These are phyloP conservation scores for Clohesyomyces aquaticus DNA, from an alignment of 495 filamentous ascomycete genomes.

Conservation along the genomic window DNA sequence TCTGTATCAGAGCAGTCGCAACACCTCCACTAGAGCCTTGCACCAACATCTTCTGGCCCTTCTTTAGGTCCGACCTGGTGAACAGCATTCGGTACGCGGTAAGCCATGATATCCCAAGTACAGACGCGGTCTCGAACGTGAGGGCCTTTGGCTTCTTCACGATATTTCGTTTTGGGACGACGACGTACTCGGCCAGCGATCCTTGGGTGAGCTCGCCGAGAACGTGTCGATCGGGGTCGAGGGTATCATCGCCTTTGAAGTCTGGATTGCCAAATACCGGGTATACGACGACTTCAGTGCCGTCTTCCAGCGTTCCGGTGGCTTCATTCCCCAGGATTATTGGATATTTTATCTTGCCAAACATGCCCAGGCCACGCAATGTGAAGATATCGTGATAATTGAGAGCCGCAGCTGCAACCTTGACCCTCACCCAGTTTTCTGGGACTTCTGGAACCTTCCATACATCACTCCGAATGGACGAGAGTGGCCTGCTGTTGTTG, in stretches of 20 bases:
- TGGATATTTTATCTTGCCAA: conserved; percentile 33
- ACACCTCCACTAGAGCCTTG: conserved; percentile 44
- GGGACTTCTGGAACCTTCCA: conserved; percentile 30
- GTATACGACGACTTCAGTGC: conserved; percentile 36
- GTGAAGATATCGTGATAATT: conserved; percentile 42
- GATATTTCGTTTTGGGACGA: conserved; percentile 23
- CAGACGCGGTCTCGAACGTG: conserved; percentile 25
- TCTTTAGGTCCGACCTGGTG: conserved; percentile 36
- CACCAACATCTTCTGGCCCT: conserved; percentile 42
- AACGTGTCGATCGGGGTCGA: conserved; percentile 43
- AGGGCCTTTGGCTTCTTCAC: conserved; percentile 26
- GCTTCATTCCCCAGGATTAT: conserved; percentile 43
- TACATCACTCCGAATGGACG: conserved; percentile 29
- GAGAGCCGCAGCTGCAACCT: conserved; percentile 37
- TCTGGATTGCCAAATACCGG: conserved; percentile 39
- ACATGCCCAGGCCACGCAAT: conserved; percentile 35
- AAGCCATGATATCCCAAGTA: conserved; percentile 44
- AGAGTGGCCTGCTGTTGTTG: conserved; percentile 36
- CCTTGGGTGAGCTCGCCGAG: conserved; percentile 39
- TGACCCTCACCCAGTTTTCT: conserved; percentile 38
- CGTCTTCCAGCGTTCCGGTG: conserved; percentile 40
- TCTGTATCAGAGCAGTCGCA: conserved; percentile 42
- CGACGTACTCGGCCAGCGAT: conserved; percentile 41
- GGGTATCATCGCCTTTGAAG: conserved; percentile 40
- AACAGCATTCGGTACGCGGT: conserved; percentile 46